Conservation (phyloP, 1,139 yeast genomes). For the Yamadazyma trypodendri region DNA sequence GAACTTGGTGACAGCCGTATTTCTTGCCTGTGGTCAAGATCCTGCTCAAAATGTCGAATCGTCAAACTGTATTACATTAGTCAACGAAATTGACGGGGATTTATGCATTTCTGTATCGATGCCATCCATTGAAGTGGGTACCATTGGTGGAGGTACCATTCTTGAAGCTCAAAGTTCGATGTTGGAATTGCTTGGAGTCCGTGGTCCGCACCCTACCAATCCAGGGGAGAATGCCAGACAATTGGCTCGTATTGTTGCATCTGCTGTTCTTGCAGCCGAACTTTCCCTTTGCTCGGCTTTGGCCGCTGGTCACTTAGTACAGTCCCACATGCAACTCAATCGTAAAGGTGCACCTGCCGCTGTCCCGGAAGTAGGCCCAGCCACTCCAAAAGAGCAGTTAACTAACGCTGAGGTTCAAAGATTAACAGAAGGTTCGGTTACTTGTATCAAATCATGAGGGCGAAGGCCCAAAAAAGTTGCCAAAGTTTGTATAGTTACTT, state of each 20-base stretch:
- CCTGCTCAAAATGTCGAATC: constrained; percentile 98
- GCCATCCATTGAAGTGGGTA: constrained; percentile 99
- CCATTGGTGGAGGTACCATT: constrained; percentile 98
- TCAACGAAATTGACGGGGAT: constrained; percentile 73
- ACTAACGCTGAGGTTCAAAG: constrained; percentile 45
- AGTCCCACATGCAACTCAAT: constrained; percentile 96
- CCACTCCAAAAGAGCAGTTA: constrained; percentile 12
- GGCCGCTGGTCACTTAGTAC: constrained; percentile 98
- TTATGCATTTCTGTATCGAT: constrained; percentile 89
- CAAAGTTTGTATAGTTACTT: neutral
- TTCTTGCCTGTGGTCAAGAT: constrained; percentile 95
- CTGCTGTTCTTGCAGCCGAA: constrained; percentile 96
- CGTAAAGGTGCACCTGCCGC: constrained; percentile 58
- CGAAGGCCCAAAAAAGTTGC: neutral
- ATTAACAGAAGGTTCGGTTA: constrained; percentile 67
- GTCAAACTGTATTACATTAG: constrained; percentile 93
- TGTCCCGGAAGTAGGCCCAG: constrained; percentile 21
- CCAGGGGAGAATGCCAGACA: constrained; percentile 97
- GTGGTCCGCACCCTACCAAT: constrained; percentile 90
- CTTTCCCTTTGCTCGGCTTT: constrained; percentile 90
- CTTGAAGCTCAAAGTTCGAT: constrained; percentile 96
- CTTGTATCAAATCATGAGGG: constrained; percentile 56
- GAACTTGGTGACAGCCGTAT: constrained; percentile 90
- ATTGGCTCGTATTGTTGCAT: constrained; percentile 91
- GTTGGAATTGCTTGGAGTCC: constrained; percentile 90